Conservation (phyloP, 148 eudicot species). For the Selenicereus undatus region DNA sequence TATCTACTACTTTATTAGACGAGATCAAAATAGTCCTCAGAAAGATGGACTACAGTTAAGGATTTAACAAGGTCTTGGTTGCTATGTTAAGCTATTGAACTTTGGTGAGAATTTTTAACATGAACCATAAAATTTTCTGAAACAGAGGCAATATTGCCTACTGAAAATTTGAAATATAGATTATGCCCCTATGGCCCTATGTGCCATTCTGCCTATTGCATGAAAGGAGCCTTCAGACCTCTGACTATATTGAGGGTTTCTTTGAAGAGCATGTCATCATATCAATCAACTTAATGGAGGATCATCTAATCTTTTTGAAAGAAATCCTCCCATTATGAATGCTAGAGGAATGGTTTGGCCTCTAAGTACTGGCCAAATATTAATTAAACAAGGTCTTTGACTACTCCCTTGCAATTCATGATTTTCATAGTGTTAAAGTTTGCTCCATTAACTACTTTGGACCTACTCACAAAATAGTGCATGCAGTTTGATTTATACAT, state of each 20-base stretch:
- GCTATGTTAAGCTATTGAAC: not conserved
- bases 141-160: not conserved
- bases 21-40: not conserved
- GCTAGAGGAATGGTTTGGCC: not conserved
- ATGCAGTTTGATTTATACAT: no score
- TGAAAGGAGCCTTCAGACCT: not conserved
- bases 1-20: not conserved
- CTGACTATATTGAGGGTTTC: not conserved
- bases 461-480: not conserved
- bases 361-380: not conserved
- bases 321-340: not conserved
- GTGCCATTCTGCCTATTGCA: not conserved
- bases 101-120: not conserved
- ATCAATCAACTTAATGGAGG: not conserved
- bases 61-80: not conserved
- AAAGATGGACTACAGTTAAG: not conserved
- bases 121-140: not conserved
- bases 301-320: not conserved
- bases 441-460: not conserved
- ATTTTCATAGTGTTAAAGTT: not conserved
- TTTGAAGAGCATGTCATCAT: not conserved
- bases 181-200: not conserved
- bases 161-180: not conserved
- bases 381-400: not conserved
- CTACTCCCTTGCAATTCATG: not conserved